These are phyloP conservation scores for Neoascochyta sp. DNA, from an alignment of 2,329 filamentous ascomycete species.

Conservation along the genomic window DNA sequence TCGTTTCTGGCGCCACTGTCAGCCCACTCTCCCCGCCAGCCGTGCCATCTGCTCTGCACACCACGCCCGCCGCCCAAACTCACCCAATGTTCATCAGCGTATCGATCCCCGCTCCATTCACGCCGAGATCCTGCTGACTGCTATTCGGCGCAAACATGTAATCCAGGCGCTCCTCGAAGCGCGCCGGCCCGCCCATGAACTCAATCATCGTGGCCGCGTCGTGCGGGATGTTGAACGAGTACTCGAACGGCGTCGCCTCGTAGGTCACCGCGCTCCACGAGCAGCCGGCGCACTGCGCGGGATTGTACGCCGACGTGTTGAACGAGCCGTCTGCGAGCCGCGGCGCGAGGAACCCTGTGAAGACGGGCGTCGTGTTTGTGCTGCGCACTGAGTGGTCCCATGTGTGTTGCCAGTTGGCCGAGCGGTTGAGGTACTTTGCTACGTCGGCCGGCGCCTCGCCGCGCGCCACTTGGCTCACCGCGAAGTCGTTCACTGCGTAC, in stretches of 20 bases:
- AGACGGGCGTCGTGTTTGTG: conserved; percentile 18
- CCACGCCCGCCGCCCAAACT: too few relatives aligned
- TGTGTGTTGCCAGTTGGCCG: conserved; percentile 19
- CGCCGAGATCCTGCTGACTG: conserved; percentile 31
- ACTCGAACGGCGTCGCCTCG: conserved; percentile 40
- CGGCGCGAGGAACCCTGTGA: conserved; percentile 20
- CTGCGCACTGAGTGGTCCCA: conserved; percentile 15
- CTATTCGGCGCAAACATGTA: conserved; percentile 36
- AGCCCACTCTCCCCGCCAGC: too few relatives aligned
- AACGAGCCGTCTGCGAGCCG: conserved; percentile 16
- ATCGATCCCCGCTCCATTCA: conserved; percentile 36
- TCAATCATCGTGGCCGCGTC: conserved; percentile 38
- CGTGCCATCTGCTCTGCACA: too few relatives aligned
- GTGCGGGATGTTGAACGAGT: conserved; percentile 39
- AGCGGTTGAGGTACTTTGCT: conserved; percentile 37
- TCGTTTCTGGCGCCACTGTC: conserved; percentile 58
- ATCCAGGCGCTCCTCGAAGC: conserved; percentile 37
- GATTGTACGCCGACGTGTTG: conserved; percentile 31
- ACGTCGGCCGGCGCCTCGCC: conserved; percentile 37
- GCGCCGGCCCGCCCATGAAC: conserved; percentile 34
- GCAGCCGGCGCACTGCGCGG: conserved; percentile 36
- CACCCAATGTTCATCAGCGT: conserved; percentile 51
- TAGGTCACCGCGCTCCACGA: conserved; percentile 37
- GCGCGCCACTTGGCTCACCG: conserved; percentile 36
- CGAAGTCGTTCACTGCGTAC: conserved; percentile 41